Conservation (phyloP, 495 filamentous ascomycete species). For the Schizothecium vesticola region DNA sequence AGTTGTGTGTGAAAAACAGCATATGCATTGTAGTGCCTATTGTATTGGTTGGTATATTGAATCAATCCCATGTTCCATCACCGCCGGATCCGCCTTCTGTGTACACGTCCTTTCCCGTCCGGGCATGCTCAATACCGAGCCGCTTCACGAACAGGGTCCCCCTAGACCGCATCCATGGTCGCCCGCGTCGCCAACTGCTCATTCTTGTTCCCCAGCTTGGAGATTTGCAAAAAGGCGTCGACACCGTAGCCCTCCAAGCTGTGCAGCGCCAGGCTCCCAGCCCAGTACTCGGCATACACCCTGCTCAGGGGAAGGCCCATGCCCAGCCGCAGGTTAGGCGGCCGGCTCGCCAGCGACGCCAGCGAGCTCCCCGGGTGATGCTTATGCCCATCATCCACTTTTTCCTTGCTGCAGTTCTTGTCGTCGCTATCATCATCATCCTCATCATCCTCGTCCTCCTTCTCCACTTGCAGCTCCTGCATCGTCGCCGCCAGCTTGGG, state of each 20-base stretch:
- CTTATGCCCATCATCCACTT: neutral
- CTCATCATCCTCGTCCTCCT: neutral
- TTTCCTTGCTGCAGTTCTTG: neutral
- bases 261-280: constrained; percentile 85
- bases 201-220: constrained; percentile 96
- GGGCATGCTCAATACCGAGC: neutral
- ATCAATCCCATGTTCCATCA: neutral
- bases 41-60: neutral
- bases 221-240: constrained; percentile 96
- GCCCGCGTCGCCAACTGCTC: constrained; percentile 89
- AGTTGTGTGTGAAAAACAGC: neutral
- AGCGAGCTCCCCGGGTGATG: constrained; percentile 58
- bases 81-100: neutral
- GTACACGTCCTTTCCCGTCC: neutral
- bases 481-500: constrained; percentile 92
- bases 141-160: neutral
- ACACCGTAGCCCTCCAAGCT: constrained; percentile 94
- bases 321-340: constrained; percentile 81
- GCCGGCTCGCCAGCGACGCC: constrained; percentile 68
- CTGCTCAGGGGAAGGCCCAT: constrained; percentile 92
- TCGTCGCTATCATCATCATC: neutral
- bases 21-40: no score
- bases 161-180: constrained; percentile 78
- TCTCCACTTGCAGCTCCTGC: constrained; percentile 62
- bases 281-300: constrained; percentile 98